Conservation (phyloP, 257 asterid genomes). For the Solanum appendiculatum region DNA sequence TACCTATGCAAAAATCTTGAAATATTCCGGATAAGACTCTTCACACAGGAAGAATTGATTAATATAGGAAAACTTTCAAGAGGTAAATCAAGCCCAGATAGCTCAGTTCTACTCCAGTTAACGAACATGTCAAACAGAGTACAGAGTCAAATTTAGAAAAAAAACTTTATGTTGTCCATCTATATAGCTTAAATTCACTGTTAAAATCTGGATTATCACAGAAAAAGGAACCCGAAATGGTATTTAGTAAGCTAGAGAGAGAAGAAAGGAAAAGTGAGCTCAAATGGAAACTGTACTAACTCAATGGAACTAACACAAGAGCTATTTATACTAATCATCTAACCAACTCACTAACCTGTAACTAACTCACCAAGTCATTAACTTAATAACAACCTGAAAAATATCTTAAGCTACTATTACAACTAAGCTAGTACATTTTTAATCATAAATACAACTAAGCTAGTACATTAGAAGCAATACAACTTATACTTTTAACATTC, state of each 20-base stretch:
- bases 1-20: not conserved
- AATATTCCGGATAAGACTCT: not conserved
- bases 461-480: not conserved
- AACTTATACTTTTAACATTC: not conserved
- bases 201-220: not conserved
- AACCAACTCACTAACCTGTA: not conserved
- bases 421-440: not conserved
- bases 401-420: not conserved
- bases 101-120: not conserved
- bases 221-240: not conserved
- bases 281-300: not conserved
- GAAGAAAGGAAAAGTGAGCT: not conserved
- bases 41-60: not conserved
- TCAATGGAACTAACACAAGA: not conserved
- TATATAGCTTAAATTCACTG: not conserved
- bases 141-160: not conserved
- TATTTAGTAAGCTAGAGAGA: not conserved
- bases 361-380: not conserved
- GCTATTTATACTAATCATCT: not conserved
- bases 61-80: not conserved
- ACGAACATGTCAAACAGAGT: not conserved
- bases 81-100: not conserved
- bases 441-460: not conserved
- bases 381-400: not conserved
- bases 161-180: not conserved